Evolutionary conservation across 306 rosid species (phyloP).

Genomic region (Prunus salicina): DNA sequence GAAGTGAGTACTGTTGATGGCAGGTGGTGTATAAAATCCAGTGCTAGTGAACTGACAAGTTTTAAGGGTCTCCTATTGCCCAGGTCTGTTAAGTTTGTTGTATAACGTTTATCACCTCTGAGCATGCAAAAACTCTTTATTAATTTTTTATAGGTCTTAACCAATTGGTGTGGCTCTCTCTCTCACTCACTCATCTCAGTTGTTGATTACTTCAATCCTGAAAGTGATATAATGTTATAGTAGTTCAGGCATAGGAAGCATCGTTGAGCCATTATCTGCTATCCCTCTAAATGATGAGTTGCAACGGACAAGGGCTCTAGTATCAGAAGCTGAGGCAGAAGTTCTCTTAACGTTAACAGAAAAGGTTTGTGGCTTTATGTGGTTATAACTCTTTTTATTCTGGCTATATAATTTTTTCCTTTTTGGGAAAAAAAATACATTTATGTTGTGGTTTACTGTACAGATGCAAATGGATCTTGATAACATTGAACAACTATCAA

Average conservation of each 20-base stretch:
- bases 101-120: slow-evolving; percentile 20
- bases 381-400: slow-evolving; percentile 19
- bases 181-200: background rate
- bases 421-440: background rate
- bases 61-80: slow-evolving; percentile 73
- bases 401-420: slow-evolving; percentile 13
- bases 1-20: slow-evolving; percentile 79
- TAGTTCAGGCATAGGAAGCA: slow-evolving; percentile 65
- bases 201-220: slow-evolving; percentile 38
- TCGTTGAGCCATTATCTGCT: slow-evolving; percentile 80
- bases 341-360: slow-evolving; percentile 68
- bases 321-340: slow-evolving; percentile 79
- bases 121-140: slow-evolving; percentile 20
- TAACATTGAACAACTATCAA: slow-evolving; percentile 56
- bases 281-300: slow-evolving; percentile 86
- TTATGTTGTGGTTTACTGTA: slow-evolving; percentile 21
- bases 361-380: slow-evolving; percentile 53
- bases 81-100: slow-evolving; percentile 54
- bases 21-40: slow-evolving; percentile 84
- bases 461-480: slow-evolving; percentile 86
- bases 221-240: slow-evolving; percentile 48
- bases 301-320: slow-evolving; percentile 74
- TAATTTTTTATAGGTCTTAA: slow-evolving; percentile 11
- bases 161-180: background rate
- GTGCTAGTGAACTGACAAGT: slow-evolving; percentile 50